phyloP scores from a whole-genome alignment of 805 yeast genomes.

The Nakazawaea wickerhamii region DNA sequence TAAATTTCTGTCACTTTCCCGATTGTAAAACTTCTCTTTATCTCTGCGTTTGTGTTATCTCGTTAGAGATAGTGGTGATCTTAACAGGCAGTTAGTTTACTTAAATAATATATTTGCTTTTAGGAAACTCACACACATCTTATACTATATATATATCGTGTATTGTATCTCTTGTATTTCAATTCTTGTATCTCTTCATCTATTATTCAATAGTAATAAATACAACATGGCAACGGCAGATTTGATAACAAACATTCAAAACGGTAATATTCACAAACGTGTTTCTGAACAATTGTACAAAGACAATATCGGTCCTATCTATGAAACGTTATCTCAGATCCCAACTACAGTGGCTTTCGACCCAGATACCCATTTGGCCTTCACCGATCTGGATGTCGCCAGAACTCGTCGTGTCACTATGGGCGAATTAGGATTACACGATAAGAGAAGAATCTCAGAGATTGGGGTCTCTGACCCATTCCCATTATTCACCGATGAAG shows the following conservation, averaged over 20 bases:
- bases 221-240: conserved; percentile 26
- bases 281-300: conserved; percentile 30
- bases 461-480: conserved; percentile 57
- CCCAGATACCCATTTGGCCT: conserved; percentile 33
- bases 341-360: conserved; percentile 29
- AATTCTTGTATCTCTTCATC: neutral
- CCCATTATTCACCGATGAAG: conserved; percentile 57
- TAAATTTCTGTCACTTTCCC: too few species aligned
- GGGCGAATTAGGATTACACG: conserved; percentile 43
- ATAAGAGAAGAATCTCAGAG: conserved; percentile 43
- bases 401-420: conserved; percentile 36
- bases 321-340: conserved; percentile 17
- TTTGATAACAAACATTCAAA: conserved; percentile 26
- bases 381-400: conserved; percentile 29
- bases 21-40: too few species aligned
- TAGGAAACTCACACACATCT: too few species aligned
- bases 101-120: too few species aligned
- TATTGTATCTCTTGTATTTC: too few species aligned
- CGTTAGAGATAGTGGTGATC: too few species aligned
- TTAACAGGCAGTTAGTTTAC: too few species aligned
- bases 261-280: conserved; percentile 33
- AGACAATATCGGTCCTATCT: conserved; percentile 28
- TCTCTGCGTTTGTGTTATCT: too few species aligned
- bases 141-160: too few species aligned
- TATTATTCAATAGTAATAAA: too few species aligned